phyloP scores from a whole-genome alignment of 2,329 filamentous ascomycete genomes.

The Drechslerella dactyloides region DNA sequence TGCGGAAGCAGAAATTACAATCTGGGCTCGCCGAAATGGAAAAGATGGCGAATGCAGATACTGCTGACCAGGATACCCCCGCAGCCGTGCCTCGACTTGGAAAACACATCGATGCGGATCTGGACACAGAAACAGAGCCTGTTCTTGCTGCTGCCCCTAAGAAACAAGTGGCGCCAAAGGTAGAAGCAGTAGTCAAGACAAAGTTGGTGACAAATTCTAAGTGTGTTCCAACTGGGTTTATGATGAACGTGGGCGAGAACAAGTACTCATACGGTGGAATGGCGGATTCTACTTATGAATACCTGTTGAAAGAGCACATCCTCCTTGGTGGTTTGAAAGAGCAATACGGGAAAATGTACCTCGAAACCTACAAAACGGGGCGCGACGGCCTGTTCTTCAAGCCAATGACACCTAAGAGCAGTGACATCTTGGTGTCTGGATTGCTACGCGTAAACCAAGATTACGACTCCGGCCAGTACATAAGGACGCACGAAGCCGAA shows the following conservation, averaged over 20 bases:
- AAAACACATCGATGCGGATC: slow-evolving; percentile 8
- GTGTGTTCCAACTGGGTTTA: slow-evolving; percentile 33
- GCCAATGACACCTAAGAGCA: slow-evolving; percentile 72
- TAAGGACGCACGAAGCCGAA: no score
- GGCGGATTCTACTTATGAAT: slow-evolving; percentile 75
- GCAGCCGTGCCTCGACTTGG: background rate
- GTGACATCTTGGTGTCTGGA: slow-evolving; percentile 76
- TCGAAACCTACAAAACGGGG: slow-evolving; percentile 70
- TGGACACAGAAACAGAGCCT: background rate
- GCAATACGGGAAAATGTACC: slow-evolving; percentile 75
- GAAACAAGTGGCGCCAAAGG: slow-evolving; percentile 1
- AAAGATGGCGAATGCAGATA: slow-evolving; percentile 1
- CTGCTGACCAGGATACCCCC: slow-evolving; percentile 14
- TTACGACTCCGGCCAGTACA: slow-evolving; percentile 53
- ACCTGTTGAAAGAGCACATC: slow-evolving; percentile 74
- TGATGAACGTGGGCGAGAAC: slow-evolving; percentile 50
- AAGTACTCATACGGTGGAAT: slow-evolving; percentile 68
- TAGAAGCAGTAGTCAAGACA: slow-evolving; percentile 15
- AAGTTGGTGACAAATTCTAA: slow-evolving; percentile 58
- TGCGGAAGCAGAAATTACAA: slow-evolving; percentile 19
- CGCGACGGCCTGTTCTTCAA: slow-evolving; percentile 77
- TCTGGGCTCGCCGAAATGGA: slow-evolving; percentile 38
- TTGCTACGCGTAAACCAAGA: slow-evolving; percentile 64
- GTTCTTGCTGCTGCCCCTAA: background rate
- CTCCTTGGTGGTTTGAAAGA: slow-evolving; percentile 76